Conservation (phyloP, 2,329 filamentous ascomycete species). For the Capronia coronata region DNA sequence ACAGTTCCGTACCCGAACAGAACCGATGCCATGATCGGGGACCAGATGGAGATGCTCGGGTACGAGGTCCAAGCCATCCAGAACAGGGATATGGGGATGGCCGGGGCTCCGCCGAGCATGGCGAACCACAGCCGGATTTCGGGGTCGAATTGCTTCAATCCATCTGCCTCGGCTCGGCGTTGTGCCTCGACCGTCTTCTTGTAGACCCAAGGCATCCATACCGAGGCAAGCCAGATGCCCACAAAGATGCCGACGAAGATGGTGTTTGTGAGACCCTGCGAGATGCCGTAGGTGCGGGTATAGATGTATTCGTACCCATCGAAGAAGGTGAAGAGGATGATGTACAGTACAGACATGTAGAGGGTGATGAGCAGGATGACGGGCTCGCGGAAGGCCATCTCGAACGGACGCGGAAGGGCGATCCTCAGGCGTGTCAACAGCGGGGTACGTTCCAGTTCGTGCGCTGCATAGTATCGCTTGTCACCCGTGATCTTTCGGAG, state of each 20-base stretch:
- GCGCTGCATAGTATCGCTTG: constrained; percentile 42
- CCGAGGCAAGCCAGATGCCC: constrained; percentile 35
- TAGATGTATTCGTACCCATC: constrained; percentile 49
- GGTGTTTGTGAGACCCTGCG: constrained; percentile 41
- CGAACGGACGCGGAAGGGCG: constrained; percentile 43
- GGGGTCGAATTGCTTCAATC: constrained; percentile 40
- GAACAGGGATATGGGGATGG: constrained; percentile 49
- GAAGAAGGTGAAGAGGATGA: constrained; percentile 35
- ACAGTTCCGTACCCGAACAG: constrained; percentile 49
- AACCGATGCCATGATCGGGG: constrained; percentile 45
- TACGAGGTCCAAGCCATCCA: constrained; percentile 54
- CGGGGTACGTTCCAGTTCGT: constrained; percentile 40
- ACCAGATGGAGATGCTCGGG: constrained; percentile 45
- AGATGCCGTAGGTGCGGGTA: constrained; percentile 43
- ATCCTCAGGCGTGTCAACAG: constrained; percentile 37
- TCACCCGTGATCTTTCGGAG: constrained; percentile 41
- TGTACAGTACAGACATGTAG: constrained; percentile 32
- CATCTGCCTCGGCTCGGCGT: constrained; percentile 36
- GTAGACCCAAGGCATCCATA: constrained; percentile 44
- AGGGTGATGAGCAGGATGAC: constrained; percentile 31
- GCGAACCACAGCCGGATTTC: constrained; percentile 51
- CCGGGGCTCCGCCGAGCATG: constrained; percentile 44
- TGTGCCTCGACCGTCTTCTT: constrained; percentile 41
- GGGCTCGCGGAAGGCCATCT: constrained; percentile 43
- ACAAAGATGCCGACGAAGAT: constrained; percentile 46